phyloP scores from a whole-genome alignment of 257 asterid species.

The Capsicum pubescens region DNA sequence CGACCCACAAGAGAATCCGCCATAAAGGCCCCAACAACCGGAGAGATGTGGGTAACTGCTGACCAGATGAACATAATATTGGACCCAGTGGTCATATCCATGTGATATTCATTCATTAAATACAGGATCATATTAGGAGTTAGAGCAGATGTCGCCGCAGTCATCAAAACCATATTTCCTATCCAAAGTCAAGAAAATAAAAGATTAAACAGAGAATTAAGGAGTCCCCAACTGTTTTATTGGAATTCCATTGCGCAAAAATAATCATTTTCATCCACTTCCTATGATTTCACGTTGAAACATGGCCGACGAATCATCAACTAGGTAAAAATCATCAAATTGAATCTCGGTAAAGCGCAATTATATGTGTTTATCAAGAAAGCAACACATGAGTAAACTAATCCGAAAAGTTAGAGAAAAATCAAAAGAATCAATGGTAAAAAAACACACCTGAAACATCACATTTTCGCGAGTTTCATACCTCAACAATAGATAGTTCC shows the following conservation, averaged over 20 bases:
- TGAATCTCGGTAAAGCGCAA: not conserved
- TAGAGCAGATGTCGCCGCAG: slow-evolving; percentile 59
- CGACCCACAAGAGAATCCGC: slow-evolving; percentile 74
- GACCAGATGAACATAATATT: slow-evolving; percentile 66
- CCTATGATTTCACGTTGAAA: too few species aligned
- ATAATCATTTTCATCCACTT: not conserved
- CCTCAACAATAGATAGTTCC: too few species aligned
- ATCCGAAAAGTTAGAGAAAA: not conserved
- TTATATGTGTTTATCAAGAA: not conserved
- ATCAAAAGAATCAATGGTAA: not conserved
- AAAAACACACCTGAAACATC: not conserved
- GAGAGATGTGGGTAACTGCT: slow-evolving; percentile 60
- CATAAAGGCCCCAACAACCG: slow-evolving; percentile 61
- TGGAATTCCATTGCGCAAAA: not conserved
- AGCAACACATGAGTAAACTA: not conserved
- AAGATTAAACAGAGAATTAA: not conserved
- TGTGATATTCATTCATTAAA: slow-evolving; percentile 57
- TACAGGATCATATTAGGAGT: slow-evolving; percentile 68
- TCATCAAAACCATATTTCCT: slow-evolving; percentile 67
- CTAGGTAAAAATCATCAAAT: not conserved
- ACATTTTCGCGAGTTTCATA: not conserved
- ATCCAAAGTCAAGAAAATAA: not conserved
- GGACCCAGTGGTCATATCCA: slow-evolving; percentile 61
- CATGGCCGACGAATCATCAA: not conserved
- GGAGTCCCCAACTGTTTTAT: not conserved